phyloP scores from a whole-genome alignment of 2,329 filamentous ascomycete species.

The Fusarium avenaceum region DNA sequence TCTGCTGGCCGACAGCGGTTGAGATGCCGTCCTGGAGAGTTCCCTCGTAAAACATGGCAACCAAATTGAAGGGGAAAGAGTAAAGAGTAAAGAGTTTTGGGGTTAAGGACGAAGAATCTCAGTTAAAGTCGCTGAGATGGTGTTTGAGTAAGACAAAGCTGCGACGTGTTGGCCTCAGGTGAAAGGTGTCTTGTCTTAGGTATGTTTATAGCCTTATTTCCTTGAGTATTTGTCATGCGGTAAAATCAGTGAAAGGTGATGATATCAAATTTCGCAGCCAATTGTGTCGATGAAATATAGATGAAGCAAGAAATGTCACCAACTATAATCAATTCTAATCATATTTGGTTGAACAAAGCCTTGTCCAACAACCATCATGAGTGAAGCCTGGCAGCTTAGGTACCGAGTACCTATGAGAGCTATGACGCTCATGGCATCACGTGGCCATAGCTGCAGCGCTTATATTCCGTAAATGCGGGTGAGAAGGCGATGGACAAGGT shows the following conservation, averaged over 20 bases:
- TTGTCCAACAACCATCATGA: slow-evolving; percentile 18
- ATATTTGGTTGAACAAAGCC: neutral
- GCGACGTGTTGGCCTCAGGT: slow-evolving; percentile 22
- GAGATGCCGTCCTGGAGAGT: slow-evolving; percentile 85
- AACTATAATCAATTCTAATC: slow-evolving; percentile 7
- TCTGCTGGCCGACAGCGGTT: slow-evolving; percentile 78
- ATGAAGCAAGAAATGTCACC: neutral
- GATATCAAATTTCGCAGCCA: neutral
- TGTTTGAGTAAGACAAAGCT: slow-evolving; percentile 8
- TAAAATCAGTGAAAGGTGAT: neutral
- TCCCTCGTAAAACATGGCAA: slow-evolving; percentile 83
- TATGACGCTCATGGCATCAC: slow-evolving; percentile 39
- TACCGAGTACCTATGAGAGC: slow-evolving; percentile 13
- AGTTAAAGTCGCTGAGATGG: neutral
- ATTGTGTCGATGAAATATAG: neutral
- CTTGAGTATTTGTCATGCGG: slow-evolving; percentile 18
- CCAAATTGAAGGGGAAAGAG: too few relatives aligned
- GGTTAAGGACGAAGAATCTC: neutral
- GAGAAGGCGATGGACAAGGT: neutral
- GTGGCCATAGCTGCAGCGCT: slow-evolving; percentile 16
- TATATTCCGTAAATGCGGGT: neutral
- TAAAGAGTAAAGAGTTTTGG: neutral
- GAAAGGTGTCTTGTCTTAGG: slow-evolving; percentile 46
- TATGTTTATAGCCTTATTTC: slow-evolving; percentile 26
- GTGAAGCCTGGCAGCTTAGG: slow-evolving; percentile 1